phyloP scores from a whole-genome alignment of 1,284 basidiomycete genomes.

The Ganoderma sp. region DNA sequence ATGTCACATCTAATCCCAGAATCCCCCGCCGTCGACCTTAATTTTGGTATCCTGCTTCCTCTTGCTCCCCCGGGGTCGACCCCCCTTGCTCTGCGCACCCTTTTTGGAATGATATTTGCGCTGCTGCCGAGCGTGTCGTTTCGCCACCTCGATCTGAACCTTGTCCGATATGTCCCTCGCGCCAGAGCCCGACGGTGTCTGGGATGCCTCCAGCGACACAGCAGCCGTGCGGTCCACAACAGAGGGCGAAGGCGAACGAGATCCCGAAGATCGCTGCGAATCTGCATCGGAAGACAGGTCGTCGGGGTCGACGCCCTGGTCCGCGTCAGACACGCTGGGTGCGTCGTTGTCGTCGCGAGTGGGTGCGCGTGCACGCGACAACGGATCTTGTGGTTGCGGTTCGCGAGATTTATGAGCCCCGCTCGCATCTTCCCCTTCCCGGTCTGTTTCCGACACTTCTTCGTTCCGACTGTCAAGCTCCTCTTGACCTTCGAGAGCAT shows the following conservation, averaged over 20 bases:
- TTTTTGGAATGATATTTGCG: conserved; percentile 79
- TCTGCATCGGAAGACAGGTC: conserved; percentile 31
- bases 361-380: conserved; percentile 8
- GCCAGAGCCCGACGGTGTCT: conserved; percentile 11
- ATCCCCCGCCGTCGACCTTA: conserved; percentile 62
- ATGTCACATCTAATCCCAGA: conserved; percentile 55
- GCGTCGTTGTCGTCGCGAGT: conserved; percentile 12
- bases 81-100: conserved; percentile 60
- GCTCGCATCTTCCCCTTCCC: conserved; percentile 36
- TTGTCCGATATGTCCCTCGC: conserved; percentile 53
- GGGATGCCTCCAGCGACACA: conserved; percentile 28
- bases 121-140: conserved; percentile 66
- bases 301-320: conserved; percentile 18
- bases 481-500: conserved; percentile 1
- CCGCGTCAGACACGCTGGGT: conserved; percentile 14
- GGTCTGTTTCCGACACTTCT: conserved; percentile 33
- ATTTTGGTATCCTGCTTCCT: conserved; percentile 79
- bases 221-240: conserved; percentile 34
- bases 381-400: conserved; percentile 19
- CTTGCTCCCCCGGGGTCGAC: conserved; percentile 82
- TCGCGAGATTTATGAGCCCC: conserved; percentile 32
- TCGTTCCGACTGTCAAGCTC: conserved; percentile 26
- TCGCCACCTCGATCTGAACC: conserved; percentile 69
- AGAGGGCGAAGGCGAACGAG: conserved; percentile 32
- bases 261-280: conserved; percentile 31